Percentiles rank a stretch among this genome's conserved stretches.
phyloP scores from a whole-genome alignment of 1,284 basidiomycete species.

The Somion occarium region DNA sequence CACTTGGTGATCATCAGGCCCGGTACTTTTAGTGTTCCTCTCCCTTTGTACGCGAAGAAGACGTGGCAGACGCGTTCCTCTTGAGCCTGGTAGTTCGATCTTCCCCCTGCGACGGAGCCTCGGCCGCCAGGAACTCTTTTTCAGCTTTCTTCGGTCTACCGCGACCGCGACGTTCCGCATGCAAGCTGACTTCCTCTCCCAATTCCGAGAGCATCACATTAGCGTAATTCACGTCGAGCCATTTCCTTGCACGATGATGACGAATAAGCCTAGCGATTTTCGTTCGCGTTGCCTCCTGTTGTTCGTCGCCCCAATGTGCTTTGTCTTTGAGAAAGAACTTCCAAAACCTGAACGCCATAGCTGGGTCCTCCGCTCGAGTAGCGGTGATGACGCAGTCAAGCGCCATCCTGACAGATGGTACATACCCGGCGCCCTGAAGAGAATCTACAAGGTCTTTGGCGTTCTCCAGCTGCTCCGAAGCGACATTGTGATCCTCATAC shows the following conservation, averaged over 20 bases:
- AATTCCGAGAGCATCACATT: constrained; percentile 34
- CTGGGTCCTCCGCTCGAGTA: constrained; percentile 41
- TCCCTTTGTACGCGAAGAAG: neutral
- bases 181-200: constrained; percentile 7
- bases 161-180: neutral
- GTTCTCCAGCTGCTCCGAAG: constrained; percentile 33
- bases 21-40: constrained; percentile 5
- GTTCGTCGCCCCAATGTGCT: constrained; percentile 44
- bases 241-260: neutral
- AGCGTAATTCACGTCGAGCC: constrained; percentile 7
- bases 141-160: neutral
- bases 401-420: constrained; percentile 42
- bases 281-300: constrained; percentile 38
- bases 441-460: constrained; percentile 40
- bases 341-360: constrained; percentile 61
- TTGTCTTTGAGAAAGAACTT: constrained; percentile 38
- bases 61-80: neutral
- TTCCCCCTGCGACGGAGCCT: too few species aligned
- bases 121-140: too few species aligned
- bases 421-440: constrained; percentile 28
- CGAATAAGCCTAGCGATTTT: constrained; percentile 34
- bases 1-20: constrained; percentile 10
- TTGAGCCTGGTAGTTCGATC: too few species aligned
- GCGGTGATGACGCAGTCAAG: constrained; percentile 47
- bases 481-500: constrained; percentile 17